Evolutionary conservation across 2,329 filamentous ascomycete species (phyloP), one percentile per base, ranked within the genome.

Genomic region (Talaromyces sp.): DNA sequence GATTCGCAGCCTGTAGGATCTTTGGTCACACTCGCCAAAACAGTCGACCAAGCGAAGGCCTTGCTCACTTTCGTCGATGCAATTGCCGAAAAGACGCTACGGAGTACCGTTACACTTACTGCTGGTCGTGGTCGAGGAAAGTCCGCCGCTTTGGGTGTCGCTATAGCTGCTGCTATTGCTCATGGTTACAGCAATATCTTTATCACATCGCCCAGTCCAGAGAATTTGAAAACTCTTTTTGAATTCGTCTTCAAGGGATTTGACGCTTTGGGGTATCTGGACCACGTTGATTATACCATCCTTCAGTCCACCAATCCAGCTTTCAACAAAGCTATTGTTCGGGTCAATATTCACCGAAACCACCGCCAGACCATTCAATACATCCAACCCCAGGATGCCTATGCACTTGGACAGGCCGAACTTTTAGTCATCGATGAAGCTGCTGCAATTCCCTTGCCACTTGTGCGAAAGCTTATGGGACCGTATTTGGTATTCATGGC

Each of bases 151-250:
- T 84, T 99, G 71, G 95, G 95, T 78, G 88, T 99, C 58, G 92
- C 95, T 2, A 90, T 99, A 48, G 95, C 95, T 3, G 92, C 95
- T 2, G 96, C 96, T 1, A 86, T 99, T 50, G 93, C 95, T 1
- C 91, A 98, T 73, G 95, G 95, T 28, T 99, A 99, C 78, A 96
- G 92, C 81, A 99, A 99, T 76, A 96, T 99, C 71, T 99, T 99
- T 79, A 96, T 99, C 73, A 99, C 95, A 1, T 98, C 93, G 1
- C 93, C 93, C 0, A 97, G 92, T 65, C 95, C 95, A 0, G 96
- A 99, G 79, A 99, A 99, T 78, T 83, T 99, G 83, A 99, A 98
- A 80, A 99, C 95, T 0, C 82, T 99, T 7, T 99, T 99, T 73
- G 93, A 99, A 71, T 99, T 99, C 71, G 86, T 99, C 18, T 97